These are phyloP conservation scores for Nicotiana otophora DNA, from an alignment of 257 asterid genomes.

Conservation along the genomic window DNA sequence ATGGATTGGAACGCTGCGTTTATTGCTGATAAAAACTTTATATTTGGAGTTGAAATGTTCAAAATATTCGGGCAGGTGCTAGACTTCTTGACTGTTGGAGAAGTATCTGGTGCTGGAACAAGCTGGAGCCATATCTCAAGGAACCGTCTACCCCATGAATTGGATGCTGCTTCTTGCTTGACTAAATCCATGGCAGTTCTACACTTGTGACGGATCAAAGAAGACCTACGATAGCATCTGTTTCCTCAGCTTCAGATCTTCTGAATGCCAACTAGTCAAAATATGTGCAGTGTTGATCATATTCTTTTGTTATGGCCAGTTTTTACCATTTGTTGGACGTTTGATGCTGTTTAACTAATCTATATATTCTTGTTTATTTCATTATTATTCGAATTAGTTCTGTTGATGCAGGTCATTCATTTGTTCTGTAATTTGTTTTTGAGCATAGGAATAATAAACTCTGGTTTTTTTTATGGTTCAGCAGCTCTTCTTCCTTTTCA, in stretches of 20 bases:
- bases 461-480: not conserved
- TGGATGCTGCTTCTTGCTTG: constrained; percentile 85
- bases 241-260: too few relatives aligned
- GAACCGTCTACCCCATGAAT: constrained; percentile 59
- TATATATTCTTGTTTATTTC: not conserved
- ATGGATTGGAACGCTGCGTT: constrained; percentile 99
- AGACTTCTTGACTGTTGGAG: constrained; percentile 73
- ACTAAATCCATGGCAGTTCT: constrained; percentile 80
- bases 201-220: constrained; percentile 35
- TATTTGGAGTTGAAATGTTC: constrained; percentile 94
- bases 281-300: constrained; percentile 1
- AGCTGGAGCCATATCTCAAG: constrained; percentile 78
- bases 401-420: not conserved
- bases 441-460: not conserved
- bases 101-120: constrained; percentile 26
- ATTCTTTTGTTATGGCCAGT: constrained; percentile 6
- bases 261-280: not conserved
- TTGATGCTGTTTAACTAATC: not conserved
- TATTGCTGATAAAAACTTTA: constrained; percentile 50
- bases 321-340: not conserved
- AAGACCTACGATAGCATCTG: too few relatives aligned
- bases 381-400: not conserved
- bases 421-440: constrained; percentile 3
- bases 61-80: constrained; percentile 93
- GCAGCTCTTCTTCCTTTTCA: not conserved